Percentiles rank a stretch among this genome's conserved stretches.
These are phyloP conservation scores for Trypanosoma avium DNA, from an alignment of 208 protist genomes.

Conservation along the genomic window DNA sequence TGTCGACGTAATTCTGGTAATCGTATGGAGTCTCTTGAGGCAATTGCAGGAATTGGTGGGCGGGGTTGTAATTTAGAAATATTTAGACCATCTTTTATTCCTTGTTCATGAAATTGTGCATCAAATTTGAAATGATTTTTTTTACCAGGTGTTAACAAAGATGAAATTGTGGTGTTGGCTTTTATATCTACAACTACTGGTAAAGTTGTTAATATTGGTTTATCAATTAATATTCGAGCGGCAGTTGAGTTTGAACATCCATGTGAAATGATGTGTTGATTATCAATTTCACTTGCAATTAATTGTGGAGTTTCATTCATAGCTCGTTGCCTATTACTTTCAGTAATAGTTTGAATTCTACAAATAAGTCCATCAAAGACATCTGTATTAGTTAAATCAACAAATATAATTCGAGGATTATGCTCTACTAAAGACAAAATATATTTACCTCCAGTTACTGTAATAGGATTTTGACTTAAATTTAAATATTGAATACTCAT, in stretches of 20 bases:
- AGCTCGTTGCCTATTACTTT: constrained; percentile 32
- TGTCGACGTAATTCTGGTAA: constrained; percentile 45
- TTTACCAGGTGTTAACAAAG: too few relatives aligned
- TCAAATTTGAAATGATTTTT: too few relatives aligned
- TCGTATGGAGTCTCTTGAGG: constrained; percentile 33
- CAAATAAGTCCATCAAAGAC: constrained; percentile 73
- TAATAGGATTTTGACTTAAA: constrained; percentile 83
- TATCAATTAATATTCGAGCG: neutral
- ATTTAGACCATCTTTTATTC: neutral
- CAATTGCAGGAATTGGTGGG: constrained; percentile 54
- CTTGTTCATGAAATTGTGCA: neutral
- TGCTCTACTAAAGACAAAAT: constrained; percentile 71
- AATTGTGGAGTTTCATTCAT: constrained; percentile 28
- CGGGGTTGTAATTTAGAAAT: constrained; percentile 32
- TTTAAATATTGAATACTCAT: constrained; percentile 58
- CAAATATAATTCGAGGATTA: constrained; percentile 69
- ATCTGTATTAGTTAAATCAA: constrained; percentile 73
- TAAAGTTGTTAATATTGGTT: too few relatives aligned
- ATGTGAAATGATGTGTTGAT: neutral
- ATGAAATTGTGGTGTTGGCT: too few relatives aligned
- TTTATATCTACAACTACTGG: too few relatives aligned
- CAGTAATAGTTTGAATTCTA: constrained; percentile 51
- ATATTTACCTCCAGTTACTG: constrained; percentile 61
- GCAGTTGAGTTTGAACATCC: neutral
- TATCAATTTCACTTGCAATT: neutral